Evolutionary conservation across 192 early-diverging fungal species (phyloP).

Genomic region (Coemansia sp.): DNA sequence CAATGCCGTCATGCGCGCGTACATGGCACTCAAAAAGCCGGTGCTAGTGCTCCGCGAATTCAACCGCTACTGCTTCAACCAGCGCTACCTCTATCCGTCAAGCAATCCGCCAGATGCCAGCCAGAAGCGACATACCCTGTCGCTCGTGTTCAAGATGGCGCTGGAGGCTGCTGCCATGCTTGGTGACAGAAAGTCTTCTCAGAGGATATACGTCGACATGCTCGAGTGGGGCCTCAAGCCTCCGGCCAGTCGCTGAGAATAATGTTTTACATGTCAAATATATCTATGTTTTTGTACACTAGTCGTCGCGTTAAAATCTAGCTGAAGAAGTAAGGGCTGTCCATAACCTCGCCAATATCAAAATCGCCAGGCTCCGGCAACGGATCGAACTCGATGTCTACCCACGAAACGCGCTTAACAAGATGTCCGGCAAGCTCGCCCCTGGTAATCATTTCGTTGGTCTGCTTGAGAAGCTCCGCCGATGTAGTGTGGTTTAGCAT

Average conservation of each 20-base stretch:
- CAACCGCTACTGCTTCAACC: constrained; percentile 35
- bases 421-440: constrained; percentile 22
- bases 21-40: constrained; percentile 25
- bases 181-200: background rate
- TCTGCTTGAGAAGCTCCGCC: background rate
- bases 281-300: background rate
- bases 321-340: constrained; percentile 92
- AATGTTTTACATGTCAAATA: background rate
- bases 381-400: constrained; percentile 65
- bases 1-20: constrained; percentile 49
- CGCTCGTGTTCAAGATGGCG: constrained; percentile 38
- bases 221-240: constrained; percentile 23
- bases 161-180: constrained; percentile 15
- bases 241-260: background rate
- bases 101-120: constrained; percentile 18
- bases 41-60: constrained; percentile 38
- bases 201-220: constrained; percentile 28
- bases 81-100: constrained; percentile 21
- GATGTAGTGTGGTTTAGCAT: background rate
- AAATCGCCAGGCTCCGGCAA: constrained; percentile 85
- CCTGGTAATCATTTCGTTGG: constrained; percentile 12
- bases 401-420: constrained; percentile 47
- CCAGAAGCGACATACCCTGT: constrained; percentile 7
- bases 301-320: background rate
- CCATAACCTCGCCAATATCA: constrained; percentile 75